These are phyloP conservation scores for Fusarium neocosmosporiellum DNA, from an alignment of 2,329 filamentous ascomycete species.

Conservation along the genomic window DNA sequence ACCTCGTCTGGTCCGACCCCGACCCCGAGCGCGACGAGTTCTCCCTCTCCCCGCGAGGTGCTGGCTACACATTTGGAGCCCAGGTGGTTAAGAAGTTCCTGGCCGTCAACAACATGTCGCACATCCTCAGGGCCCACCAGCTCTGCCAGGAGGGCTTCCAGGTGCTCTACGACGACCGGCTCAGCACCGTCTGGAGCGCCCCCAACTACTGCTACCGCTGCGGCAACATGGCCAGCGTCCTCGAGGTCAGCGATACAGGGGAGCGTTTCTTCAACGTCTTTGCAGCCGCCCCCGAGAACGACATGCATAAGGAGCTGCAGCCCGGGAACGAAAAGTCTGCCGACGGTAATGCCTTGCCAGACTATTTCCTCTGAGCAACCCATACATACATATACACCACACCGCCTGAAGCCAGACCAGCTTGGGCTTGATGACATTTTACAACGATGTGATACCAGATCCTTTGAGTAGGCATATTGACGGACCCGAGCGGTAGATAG, in stretches of 20 bases:
- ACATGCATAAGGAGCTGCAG: conserved; percentile 87
- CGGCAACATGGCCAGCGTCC: conserved; percentile 95
- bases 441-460: conserved; percentile 42
- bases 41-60: conserved; percentile 89
- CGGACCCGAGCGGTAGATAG: conserved; percentile 25
- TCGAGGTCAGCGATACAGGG: conserved; percentile 93
- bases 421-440: conserved; percentile 35
- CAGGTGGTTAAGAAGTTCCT: conserved; percentile 99
- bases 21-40: conserved; percentile 99
- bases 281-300: conserved; percentile 95
- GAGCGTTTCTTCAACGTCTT: conserved; percentile 98
- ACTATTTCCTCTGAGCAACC: conserved; percentile 72
- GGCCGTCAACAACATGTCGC: conserved; percentile 96
- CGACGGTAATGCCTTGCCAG: conserved; percentile 72
- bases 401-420: conserved; percentile 12
- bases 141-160: conserved; percentile 98
- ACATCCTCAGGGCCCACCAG: conserved; percentile 98
- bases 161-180: conserved; percentile 91
- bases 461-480: conserved; percentile 31
- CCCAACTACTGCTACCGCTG: conserved; percentile 97
- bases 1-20: conserved; percentile 97
- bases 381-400: conserved; percentile 12
- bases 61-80: conserved; percentile 96
- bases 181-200: conserved; percentile 98
- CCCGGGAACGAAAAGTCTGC: conserved; percentile 77